Conservation (phyloP, 1,139 yeast species). For the Candida frijolesensis region DNA sequence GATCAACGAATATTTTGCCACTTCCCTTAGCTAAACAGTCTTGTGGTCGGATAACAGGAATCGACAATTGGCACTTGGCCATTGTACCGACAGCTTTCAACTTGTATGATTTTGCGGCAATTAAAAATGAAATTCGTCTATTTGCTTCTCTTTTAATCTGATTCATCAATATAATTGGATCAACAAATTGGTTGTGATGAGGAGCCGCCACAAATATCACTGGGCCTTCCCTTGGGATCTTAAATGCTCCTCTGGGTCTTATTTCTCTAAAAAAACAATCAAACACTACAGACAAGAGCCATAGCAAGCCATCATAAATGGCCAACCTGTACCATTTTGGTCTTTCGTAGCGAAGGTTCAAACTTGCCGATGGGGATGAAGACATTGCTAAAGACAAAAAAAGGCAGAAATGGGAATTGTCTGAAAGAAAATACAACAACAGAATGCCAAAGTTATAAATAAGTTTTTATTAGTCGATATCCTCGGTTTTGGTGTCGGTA, state of each 20-base stretch:
- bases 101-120: slow-evolving; percentile 81
- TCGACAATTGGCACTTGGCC: slow-evolving; percentile 75
- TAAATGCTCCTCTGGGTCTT: slow-evolving; percentile 86
- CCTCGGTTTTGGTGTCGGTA: background rate
- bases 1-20: slow-evolving; percentile 60
- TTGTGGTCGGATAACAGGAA: slow-evolving; percentile 91
- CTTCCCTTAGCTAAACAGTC: slow-evolving; percentile 67
- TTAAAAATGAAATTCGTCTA: slow-evolving; percentile 74
- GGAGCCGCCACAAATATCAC: slow-evolving; percentile 96
- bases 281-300: slow-evolving; percentile 47
- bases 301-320: slow-evolving; percentile 51
- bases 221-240: slow-evolving; percentile 83
- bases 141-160: slow-evolving; percentile 73
- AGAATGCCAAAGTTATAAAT: background rate
- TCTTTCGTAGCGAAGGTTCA: slow-evolving; percentile 13
- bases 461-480: background rate
- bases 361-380: background rate
- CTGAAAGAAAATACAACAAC: too few relatives aligned
- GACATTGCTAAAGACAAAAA: background rate
- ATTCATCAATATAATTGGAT: slow-evolving; percentile 82
- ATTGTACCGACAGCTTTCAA: slow-evolving; percentile 71
- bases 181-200: slow-evolving; percentile 96
- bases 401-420: too few relatives aligned
- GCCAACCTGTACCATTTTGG: slow-evolving; percentile 36
- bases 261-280: slow-evolving; percentile 84